Evolutionary conservation across 73 alveolate species (phyloP), one percentile per base, ranked within the genome.

Genomic region (Paramecium sonneborni): DNA sequence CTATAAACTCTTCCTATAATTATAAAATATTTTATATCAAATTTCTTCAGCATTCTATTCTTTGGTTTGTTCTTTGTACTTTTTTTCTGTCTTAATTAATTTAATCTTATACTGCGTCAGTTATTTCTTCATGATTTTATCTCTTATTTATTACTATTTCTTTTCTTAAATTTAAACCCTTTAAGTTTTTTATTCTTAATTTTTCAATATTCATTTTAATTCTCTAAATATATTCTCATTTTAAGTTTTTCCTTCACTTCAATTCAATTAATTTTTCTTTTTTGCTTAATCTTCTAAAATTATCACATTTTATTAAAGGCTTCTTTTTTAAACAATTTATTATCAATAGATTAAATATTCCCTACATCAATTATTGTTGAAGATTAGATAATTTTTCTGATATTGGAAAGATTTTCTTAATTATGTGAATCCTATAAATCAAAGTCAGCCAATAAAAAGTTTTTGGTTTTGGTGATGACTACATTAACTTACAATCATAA

Each of bases 1-100:
- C 12, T 95, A 96, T 58, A 2, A 92, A 92, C 6, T 85, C 90
- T 15, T 58, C 84, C 18, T 92, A 26, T 23, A 86, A 57, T 20
- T 68, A 24, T 46, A 43, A 21, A 9, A 92, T n/a, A n/a, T 39
- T 37, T 58, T 57, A 55, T 85, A 92, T 91, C 76, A 86, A 39
- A 92, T 57, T 35, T 92, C 93, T 37, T 58, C 21, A 14, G 92
- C 79, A 46, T 92, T 92, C 85, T 92, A 56, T 9, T 92, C 95
- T 10, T 52, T 62, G 6, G 91, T 67, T 28, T 92, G 94, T 92
- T 96, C 97, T 85, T 97, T 94, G 4, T 85, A 74, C 76, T 96
- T 95, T 93, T 94, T 94, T 58, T n/a, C n/a, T 96, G 96, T 69
- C 94, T 92, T 12, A 97, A 97, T 21, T 95, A 52, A 70, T 96